These are phyloP conservation scores for Colletotrichum ledebouriae DNA, from an alignment of 2,329 filamentous ascomycete genomes.

Conservation along the genomic window DNA sequence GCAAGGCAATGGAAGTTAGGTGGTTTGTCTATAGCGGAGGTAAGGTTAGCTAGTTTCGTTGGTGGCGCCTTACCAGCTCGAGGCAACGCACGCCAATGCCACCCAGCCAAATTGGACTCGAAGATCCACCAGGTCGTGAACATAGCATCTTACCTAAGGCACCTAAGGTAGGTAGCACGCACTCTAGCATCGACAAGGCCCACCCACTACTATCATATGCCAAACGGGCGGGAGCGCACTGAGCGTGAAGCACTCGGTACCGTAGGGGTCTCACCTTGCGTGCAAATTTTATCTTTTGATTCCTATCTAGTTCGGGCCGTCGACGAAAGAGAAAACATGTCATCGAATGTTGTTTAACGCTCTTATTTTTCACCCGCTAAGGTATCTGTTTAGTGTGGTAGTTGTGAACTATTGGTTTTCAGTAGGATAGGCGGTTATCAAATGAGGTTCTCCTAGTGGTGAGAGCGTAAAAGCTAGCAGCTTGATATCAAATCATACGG, in stretches of 20 bases:
- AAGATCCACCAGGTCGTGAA: background rate
- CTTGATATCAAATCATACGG: no score
- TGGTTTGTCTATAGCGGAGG: background rate
- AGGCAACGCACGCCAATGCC: background rate
- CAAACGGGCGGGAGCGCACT: no score
- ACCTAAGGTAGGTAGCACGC: no score
- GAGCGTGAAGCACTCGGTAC: no score
- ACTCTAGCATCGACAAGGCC: no score
- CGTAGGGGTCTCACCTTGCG: no score
- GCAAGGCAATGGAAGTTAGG: background rate
- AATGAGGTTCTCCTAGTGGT: no score
- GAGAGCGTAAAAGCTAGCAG: no score
- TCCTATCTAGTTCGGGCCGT: background rate
- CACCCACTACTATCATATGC: no score
- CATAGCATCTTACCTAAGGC: no score
- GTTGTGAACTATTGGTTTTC: background rate
- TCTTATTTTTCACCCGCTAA: background rate
- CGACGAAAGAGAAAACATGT: background rate
- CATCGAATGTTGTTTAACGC: background rate
- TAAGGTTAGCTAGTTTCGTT: background rate
- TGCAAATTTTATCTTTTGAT: no score
- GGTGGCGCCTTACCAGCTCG: background rate
- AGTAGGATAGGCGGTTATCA: no score
- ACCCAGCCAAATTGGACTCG: background rate
- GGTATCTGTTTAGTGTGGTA: background rate